phyloP scores from a whole-genome alignment of 1,284 basidiomycete species.

The Ustilago cynodontis region DNA sequence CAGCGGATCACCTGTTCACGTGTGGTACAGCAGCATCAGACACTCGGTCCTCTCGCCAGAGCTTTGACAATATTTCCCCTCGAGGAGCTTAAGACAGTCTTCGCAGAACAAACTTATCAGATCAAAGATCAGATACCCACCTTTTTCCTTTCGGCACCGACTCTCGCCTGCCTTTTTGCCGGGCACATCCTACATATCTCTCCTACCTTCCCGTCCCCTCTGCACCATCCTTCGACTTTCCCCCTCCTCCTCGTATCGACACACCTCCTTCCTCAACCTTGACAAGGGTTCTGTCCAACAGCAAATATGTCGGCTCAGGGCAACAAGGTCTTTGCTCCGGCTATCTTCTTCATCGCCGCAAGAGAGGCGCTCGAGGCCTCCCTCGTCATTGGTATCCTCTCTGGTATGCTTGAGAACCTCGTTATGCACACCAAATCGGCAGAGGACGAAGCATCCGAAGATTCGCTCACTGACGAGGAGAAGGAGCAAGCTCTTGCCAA shows the following conservation, averaged over 20 bases:
- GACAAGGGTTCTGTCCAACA: neutral
- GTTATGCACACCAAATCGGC: constrained; percentile 48
- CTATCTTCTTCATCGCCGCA: constrained; percentile 69
- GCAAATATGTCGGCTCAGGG: constrained; percentile 36
- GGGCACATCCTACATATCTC: neutral
- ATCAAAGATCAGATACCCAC: constrained; percentile 20
- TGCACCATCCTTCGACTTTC: constrained; percentile 2
- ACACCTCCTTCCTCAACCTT: neutral
- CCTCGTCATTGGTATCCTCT: constrained; percentile 66
- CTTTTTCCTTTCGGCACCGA: constrained; percentile 8
- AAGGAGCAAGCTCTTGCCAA: constrained; percentile 19
- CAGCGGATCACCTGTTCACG: neutral
- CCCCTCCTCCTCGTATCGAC: neutral
- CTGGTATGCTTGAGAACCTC: constrained; percentile 64
- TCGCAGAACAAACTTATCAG: constrained; percentile 20
- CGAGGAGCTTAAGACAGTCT: neutral
- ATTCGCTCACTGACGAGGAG: constrained; percentile 21
- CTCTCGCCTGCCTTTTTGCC: constrained; percentile 7
- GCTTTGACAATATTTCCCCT: neutral
- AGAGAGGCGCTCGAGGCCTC: constrained; percentile 67
- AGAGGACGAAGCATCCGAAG: constrained; percentile 16
- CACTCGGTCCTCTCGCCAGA: neutral
- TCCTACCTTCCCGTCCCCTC: neutral
- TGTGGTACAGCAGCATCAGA: neutral
- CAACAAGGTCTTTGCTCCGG: constrained; percentile 66